A percentile compares a stretch with the other conserved stretches of the same genome.
These are phyloP conservation scores for Pterocarpus santalinus DNA, from an alignment of 306 rosid species.

Conservation along the genomic window DNA sequence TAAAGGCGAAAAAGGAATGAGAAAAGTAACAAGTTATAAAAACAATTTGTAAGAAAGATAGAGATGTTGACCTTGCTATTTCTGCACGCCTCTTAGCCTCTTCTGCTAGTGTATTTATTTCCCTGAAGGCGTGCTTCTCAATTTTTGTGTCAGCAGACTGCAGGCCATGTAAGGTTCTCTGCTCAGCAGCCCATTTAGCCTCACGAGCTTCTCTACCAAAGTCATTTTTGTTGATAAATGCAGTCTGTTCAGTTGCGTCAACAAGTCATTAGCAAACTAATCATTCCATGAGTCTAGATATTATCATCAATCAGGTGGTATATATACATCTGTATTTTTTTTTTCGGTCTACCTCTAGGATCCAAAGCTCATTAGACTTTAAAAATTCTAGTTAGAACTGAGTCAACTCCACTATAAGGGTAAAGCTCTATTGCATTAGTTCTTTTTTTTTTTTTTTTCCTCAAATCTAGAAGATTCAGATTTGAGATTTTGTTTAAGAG, in stretches of 20 bases:
- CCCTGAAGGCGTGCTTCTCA: conserved; percentile 67
- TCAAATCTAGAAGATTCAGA: background rate
- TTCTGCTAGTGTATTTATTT: conserved; percentile 74
- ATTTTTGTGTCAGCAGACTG: conserved; percentile 53
- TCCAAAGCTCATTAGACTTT: background rate
- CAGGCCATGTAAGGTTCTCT: conserved; percentile 77
- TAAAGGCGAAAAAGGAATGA: background rate
- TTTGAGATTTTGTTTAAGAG: no score
- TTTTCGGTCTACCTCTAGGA: background rate
- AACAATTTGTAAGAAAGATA: conserved; percentile 28
- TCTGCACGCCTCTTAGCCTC: conserved; percentile 85
- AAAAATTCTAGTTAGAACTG: background rate
- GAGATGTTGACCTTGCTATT: conserved; percentile 67
- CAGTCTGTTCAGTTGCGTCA: conserved; percentile 65
- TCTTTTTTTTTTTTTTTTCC: background rate
- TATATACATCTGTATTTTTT: background rate
- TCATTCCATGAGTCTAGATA: background rate
- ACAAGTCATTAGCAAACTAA: conserved; percentile 20
- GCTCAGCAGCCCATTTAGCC: conserved; percentile 81
- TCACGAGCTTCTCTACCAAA: conserved; percentile 78
- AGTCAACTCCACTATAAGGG: background rate
- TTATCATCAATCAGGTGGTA: background rate
- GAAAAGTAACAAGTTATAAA: background rate
- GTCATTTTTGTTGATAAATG: conserved; percentile 72
- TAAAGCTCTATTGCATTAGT: no score